Conservation (phyloP, 1,284 basidiomycete species). For the Marasmius sp. region DNA sequence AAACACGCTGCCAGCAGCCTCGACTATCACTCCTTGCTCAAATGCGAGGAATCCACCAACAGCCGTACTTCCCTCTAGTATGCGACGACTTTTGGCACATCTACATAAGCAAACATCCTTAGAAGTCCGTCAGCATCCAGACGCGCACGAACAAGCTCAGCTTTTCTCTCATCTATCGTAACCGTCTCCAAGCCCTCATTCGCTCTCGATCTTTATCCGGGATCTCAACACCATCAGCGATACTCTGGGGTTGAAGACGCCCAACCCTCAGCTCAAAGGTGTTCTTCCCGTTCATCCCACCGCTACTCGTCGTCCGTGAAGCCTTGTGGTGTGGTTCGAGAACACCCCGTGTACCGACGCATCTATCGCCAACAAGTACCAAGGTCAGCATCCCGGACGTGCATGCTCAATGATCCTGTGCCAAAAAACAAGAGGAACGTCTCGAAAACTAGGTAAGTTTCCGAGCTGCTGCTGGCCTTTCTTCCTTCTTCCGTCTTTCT, state of each 20-base stretch:
- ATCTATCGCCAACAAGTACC: slow-evolving; percentile 81
- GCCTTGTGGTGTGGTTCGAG: slow-evolving; percentile 83
- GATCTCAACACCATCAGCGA: slow-evolving; percentile 44
- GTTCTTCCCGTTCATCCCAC: slow-evolving; percentile 80
- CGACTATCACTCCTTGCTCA: too few species aligned
- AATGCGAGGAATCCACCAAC: too few species aligned
- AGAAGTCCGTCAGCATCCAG: too few species aligned
- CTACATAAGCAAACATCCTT: too few species aligned
- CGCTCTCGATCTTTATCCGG: too few species aligned
- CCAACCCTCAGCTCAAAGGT: slow-evolving; percentile 64
- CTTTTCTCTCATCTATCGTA: not conserved
- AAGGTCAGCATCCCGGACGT: slow-evolving; percentile 77
- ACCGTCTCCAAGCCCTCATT: not conserved
- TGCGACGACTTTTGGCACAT: too few species aligned
- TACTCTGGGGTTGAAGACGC: slow-evolving; percentile 64
- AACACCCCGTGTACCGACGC: slow-evolving; percentile 81
- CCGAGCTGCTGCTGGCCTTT: slow-evolving; percentile 12
- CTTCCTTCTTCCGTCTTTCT: slow-evolving; percentile 4
- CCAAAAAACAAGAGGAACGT: slow-evolving; percentile 87
- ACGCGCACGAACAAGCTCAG: too few species aligned
- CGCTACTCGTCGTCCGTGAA: slow-evolving; percentile 72
- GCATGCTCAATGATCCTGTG: slow-evolving; percentile 87
- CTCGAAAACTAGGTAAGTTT: slow-evolving; percentile 86
- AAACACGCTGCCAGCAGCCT: too few species aligned
- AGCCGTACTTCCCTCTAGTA: too few species aligned